Base-by-base conservation (phyloP, 2,329 filamentous ascomycete species). In the Trichoderma arundinaceum region DNA sequence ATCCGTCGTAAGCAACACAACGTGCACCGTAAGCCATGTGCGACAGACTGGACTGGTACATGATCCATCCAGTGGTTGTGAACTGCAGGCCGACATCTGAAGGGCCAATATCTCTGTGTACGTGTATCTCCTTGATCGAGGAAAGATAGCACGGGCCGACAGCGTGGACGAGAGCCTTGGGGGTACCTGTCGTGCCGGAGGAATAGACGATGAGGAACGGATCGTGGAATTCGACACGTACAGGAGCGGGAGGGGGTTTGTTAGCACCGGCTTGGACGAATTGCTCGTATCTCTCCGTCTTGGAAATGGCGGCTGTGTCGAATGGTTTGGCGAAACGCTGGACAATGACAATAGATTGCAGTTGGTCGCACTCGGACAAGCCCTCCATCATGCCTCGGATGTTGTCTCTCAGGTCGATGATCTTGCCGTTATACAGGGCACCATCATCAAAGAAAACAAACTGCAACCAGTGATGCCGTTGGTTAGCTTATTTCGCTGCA, bases 371-470 rank as follows among this genome's bases (percentile, higher is more conserved):
- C 0, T 75, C 81, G 33, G 80, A 78, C 84, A 95, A 85, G 0
- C 90, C 91, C 2, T 82, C 77, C 0, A 89, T 77, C 82, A 95
- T 85, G 0, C 90, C 90, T 1, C 79, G 75, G 78, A 96, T 94
- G 79, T 95, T 95, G 0, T 81, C 77, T 4, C 90, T 81, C 44
- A 96, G 79, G 72, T 95, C 91, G 28, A 90, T 81, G 0, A 81
- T 86, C 76, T 91, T 92, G 52, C 91, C 91, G 70, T 94, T 94
- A 71, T 96, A 96, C 2, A 94, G 78, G 0, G 92, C 85, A 43
- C 83, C 87, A 71, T 95, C 92, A 71, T 96, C 92, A 72, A 94
- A 88, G 74, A 96, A 95, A n/a, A 96, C 82, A 74, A 87, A 91
- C 76, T 85, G 43, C 12, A n/a, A 9, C 1, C 3, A 7, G 3